Percentiles rank a stretch among this genome's conserved stretches.
Conservation (phyloP, 139 green algal genomes). For the Chlamydomonas applanata region DNA sequence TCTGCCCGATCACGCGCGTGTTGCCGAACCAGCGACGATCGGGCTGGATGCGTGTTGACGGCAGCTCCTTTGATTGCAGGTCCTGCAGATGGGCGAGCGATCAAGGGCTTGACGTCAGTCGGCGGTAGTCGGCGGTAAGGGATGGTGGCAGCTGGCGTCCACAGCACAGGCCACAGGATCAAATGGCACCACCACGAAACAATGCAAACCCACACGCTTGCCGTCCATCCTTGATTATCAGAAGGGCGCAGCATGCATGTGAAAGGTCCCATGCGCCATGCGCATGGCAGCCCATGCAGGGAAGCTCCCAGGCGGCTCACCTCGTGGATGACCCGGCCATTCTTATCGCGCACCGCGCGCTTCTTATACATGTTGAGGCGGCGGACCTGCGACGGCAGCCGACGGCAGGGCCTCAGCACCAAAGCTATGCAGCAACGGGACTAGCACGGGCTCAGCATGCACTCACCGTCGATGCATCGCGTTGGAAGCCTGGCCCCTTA, state of each 20-base stretch:
- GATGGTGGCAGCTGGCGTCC: neutral
- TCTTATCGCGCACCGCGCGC: slow-evolving; percentile 81
- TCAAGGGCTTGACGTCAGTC: neutral
- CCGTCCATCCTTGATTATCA: no score
- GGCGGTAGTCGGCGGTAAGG: no score
- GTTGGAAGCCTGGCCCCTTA: slow-evolving; percentile 53
- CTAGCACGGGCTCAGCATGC: neutral
- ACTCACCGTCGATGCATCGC: slow-evolving; percentile 76
- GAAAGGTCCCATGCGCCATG: no score
- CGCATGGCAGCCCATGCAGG: neutral
- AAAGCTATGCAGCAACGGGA: neutral
- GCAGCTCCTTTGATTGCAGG: slow-evolving; percentile 91
- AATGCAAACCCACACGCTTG: no score
- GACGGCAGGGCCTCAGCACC: neutral
- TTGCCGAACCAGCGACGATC: slow-evolving; percentile 97
- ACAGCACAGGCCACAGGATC: neutral
- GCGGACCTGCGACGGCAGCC: slow-evolving; percentile 62
- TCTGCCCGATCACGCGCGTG: slow-evolving; percentile 94
- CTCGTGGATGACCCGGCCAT: slow-evolving; percentile 84
- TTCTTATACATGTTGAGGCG: slow-evolving; percentile 97
- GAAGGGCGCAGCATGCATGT: no score
- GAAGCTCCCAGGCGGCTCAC: slow-evolving; percentile 25
- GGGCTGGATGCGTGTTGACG: slow-evolving; percentile 93
- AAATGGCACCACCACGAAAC: no score
- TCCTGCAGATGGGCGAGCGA: slow-evolving; percentile 48